These are phyloP conservation scores for Clonostachys rosea DNA, from an alignment of 2,329 filamentous ascomycete genomes.

Conservation along the genomic window DNA sequence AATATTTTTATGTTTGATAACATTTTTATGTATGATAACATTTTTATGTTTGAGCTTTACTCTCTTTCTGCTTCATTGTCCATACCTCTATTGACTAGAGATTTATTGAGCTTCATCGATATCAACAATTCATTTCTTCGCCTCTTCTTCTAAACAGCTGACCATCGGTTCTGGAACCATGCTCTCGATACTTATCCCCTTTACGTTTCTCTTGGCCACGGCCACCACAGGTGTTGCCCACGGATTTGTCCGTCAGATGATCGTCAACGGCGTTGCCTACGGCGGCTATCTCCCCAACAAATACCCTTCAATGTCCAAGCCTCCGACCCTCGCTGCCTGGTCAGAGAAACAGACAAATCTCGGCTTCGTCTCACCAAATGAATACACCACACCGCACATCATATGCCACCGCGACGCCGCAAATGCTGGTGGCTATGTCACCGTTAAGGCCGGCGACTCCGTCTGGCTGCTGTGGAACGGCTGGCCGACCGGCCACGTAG, in stretches of 20 bases:
- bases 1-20: no score
- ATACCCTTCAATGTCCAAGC: not conserved
- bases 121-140: no score
- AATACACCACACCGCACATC: constrained; percentile 29
- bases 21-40: no score
- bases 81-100: no score
- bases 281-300: constrained; percentile 1
- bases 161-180: no score
- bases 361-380: constrained; percentile 37
- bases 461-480: constrained; percentile 29
- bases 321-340: not conserved
- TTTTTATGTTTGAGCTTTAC: no score
- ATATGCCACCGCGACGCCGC: constrained; percentile 34
- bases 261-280: not conserved
- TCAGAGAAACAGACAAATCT: constrained; percentile 21
- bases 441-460: constrained; percentile 27
- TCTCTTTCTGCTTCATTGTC: no score
- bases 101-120: no score
- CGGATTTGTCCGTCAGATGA: constrained; percentile 1
- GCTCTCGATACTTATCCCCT: no score
- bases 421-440: constrained; percentile 24
- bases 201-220: constrained; percentile 12
- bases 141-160: no score
- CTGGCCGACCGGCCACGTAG: constrained; percentile 32
- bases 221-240: constrained; percentile 1